A percentile compares a stretch with the other conserved stretches of the same genome.
phyloP scores from a whole-genome alignment of 1,284 basidiomycete genomes.

The Cutaneotrichosporon mucoides region DNA sequence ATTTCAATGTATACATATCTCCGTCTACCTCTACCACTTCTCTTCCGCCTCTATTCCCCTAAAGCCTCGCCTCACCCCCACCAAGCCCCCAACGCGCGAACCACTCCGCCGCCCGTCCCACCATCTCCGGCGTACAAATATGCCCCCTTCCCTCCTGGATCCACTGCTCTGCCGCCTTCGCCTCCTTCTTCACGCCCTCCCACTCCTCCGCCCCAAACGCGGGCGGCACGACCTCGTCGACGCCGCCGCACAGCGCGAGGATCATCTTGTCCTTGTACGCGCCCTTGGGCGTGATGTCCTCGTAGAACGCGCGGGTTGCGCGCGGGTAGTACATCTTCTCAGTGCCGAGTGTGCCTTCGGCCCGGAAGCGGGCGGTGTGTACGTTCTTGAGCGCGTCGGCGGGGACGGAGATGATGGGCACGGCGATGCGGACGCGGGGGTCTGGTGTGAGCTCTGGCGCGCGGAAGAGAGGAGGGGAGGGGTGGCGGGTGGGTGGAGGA shows the following conservation, averaged over 20 bases:
- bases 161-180: constrained; percentile 4
- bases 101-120: constrained; percentile 41
- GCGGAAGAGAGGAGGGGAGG: too few species aligned
- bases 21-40: too few species aligned
- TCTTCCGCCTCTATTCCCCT: neutral
- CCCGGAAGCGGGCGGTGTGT: constrained; percentile 9
- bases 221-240: constrained; percentile 44
- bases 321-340: constrained; percentile 14
- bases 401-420: constrained; percentile 16
- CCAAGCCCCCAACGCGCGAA: constrained; percentile 24
- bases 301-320: constrained; percentile 10
- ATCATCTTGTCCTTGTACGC: constrained; percentile 63
- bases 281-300: neutral
- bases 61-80: neutral
- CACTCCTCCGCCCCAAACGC: constrained; percentile 4
- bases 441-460: neutral
- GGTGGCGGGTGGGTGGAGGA: too few species aligned
- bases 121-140: constrained; percentile 42
- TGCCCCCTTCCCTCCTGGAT: constrained; percentile 11
- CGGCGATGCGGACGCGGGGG: constrained; percentile 11
- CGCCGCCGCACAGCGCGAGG: constrained; percentile 59
- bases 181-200: neutral
- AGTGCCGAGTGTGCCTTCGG: constrained; percentile 7
- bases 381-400: constrained; percentile 10
- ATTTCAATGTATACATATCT: too few species aligned